Base-by-base conservation (phyloP, 1,139 yeast genomes). In the Blastobotrys elegans region DNA sequence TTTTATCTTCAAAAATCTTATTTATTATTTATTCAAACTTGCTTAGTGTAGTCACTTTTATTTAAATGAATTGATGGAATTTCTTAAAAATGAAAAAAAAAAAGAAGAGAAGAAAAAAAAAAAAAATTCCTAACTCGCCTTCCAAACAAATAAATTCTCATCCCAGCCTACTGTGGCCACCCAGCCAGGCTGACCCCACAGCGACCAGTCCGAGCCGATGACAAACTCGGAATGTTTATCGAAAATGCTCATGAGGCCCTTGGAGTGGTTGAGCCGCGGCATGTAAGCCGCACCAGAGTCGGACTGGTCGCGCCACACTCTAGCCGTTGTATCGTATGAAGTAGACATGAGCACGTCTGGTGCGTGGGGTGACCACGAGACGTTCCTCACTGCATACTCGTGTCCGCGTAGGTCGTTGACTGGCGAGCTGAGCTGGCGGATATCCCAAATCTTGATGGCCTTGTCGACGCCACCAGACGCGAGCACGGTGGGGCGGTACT, bases 131-230 rank as follows among this genome's bases (percentile, higher is more conserved):
- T 24, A 14, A 5, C 22, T 29, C n/a, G 50, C 50, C 58, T 85
- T 89, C 95, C 96, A 92, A n/a, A 92, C 75, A 60, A 84, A 82
- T 10, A 89, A 83, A 84, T 86, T 88, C 61, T 92, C 96, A 68
- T 92, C 98, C 96, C 97, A 92, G 1, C 96, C 96, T 0, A 92
- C 84, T 21, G 96, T 81, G 8, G 95, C 95, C 17, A 84, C 90
- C 88, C 95, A 90, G 0, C 97, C 97, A 2, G 94, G 95, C 55
- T 83, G 82, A 8, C 97, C 97, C 97, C 97, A 92, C 48, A 92
- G 68, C 56, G 95, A 84, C 83, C 96, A 92, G 66, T 92, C 97
- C 54, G 92, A 84, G n/a, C 95, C 97, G 55, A 86, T 79, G 2
- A 85, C 97, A 68, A 92, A 92, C 69, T 92, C 98, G 34, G 80